Conservation (phyloP, 176 grass and related monocot species). For the Rhynchospora pubera region DNA sequence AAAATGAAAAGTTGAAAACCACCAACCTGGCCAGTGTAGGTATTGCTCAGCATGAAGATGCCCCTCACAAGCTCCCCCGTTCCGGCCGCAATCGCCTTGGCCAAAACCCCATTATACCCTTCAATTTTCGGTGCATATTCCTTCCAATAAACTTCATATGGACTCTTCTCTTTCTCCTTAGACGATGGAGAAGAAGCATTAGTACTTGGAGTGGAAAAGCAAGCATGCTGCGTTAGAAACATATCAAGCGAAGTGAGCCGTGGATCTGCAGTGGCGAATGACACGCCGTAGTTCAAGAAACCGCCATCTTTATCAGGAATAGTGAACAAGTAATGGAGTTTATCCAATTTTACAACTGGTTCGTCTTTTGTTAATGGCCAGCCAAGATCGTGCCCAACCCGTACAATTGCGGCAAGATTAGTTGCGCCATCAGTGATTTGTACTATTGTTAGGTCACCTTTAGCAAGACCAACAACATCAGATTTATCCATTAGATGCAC, state of each 20-base stretch:
- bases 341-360: conserved; percentile 74
- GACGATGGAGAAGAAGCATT: not conserved
- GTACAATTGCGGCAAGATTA: conserved; percentile 51
- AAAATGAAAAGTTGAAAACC: not conserved
- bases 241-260: conserved; percentile 55
- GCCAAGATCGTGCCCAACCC: conserved; percentile 54
- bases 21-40: conserved; percentile 61
- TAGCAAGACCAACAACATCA: conserved; percentile 46
- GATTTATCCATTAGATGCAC: conserved; percentile 48
- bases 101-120: conserved; percentile 61
- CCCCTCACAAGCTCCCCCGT: conserved; percentile 80
- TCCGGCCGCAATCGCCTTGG: conserved; percentile 65
- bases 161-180: conserved; percentile 8
- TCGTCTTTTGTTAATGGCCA: conserved; percentile 92
- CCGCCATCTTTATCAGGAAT: conserved; percentile 50
- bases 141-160: conserved; percentile 63
- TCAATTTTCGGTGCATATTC: conserved; percentile 60
- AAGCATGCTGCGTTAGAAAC: conserved; percentile 49
- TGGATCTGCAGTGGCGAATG: conserved; percentile 34
- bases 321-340: conserved; percentile 79
- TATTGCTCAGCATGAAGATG: conserved; percentile 82
- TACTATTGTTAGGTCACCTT: conserved; percentile 53
- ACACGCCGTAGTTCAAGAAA: conserved; percentile 89
- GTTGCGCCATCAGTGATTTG: conserved; percentile 42
- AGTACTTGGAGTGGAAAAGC: conserved; percentile 49